Evolutionary conservation across 179 eudicot species (phyloP).

Genomic region (Beta corolliflora): DNA sequence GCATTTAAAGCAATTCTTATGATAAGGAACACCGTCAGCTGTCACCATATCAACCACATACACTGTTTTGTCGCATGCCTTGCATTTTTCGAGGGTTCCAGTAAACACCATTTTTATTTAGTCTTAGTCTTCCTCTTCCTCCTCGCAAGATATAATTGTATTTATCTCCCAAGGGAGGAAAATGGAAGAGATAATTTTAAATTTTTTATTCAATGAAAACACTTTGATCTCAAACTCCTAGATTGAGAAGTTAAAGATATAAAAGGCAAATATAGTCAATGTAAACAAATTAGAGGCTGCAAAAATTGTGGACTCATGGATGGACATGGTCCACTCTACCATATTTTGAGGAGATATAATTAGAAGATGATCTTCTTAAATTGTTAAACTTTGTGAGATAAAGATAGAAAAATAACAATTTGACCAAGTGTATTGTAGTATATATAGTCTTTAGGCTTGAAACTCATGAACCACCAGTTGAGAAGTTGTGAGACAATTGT

Average conservation of each 20-base stretch:
- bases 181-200: constrained; percentile 13
- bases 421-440: background rate
- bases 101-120: constrained; percentile 46
- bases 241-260: background rate
- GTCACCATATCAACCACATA: constrained; percentile 67
- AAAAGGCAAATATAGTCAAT: background rate
- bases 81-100: constrained; percentile 80
- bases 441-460: background rate
- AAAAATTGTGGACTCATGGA: constrained; percentile 8
- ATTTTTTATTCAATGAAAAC: constrained; percentile 5
- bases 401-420: background rate
- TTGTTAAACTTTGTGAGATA: background rate
- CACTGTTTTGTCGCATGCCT: constrained; percentile 73
- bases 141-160: constrained; percentile 15
- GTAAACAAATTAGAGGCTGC: constrained; percentile 12
- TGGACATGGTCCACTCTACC: constrained; percentile 12
- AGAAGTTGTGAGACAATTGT: background rate
- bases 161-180: constrained; percentile 23
- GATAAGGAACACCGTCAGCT: constrained; percentile 72
- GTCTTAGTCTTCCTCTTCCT: constrained; percentile 21
- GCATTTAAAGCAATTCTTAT: constrained; percentile 77
- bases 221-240: background rate
- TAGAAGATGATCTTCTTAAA: background rate
- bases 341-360: constrained; percentile 12
- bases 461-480: background rate